Conservation (phyloP, 345 rosid genomes). For the Camelina laxa region DNA sequence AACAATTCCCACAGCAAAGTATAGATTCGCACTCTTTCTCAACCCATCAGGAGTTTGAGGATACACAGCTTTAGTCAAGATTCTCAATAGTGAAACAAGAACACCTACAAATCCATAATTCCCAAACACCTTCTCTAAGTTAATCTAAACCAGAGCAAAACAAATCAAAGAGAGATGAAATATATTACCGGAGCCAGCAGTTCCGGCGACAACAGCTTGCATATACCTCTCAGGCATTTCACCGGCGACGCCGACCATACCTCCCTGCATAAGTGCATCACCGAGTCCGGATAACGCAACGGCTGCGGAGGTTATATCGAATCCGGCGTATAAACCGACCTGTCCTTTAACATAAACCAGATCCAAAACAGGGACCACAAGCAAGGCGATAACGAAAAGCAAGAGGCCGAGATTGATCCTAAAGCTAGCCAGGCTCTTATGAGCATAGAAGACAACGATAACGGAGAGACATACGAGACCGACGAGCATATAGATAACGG, state of each 20-base stretch:
- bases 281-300: slow-evolving; percentile 69
- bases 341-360: slow-evolving; percentile 71
- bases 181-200: slow-evolving; percentile 90
- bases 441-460: slow-evolving; percentile 65
- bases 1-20: slow-evolving; percentile 72
- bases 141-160: slow-evolving; percentile 4
- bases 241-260: slow-evolving; percentile 87
- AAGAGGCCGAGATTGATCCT: slow-evolving; percentile 80
- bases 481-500: slow-evolving; percentile 76
- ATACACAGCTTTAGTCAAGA: slow-evolving; percentile 79
- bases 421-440: slow-evolving; percentile 65
- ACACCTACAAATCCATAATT: slow-evolving; percentile 58
- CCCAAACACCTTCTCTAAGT: slow-evolving; percentile 13
- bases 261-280: slow-evolving; percentile 91
- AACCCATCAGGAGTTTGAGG: slow-evolving; percentile 74
- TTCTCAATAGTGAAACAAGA: slow-evolving; percentile 79
- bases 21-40: slow-evolving; percentile 80
- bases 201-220: slow-evolving; percentile 96
- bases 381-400: slow-evolving; percentile 60
- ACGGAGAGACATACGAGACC: slow-evolving; percentile 65
- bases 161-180: neutral
- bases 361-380: slow-evolving; percentile 82
- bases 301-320: slow-evolving; percentile 63
- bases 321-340: slow-evolving; percentile 74
- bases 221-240: slow-evolving; percentile 90